phyloP scores from a whole-genome alignment of 148 eudicot species.

The Spergularia bocconei region DNA sequence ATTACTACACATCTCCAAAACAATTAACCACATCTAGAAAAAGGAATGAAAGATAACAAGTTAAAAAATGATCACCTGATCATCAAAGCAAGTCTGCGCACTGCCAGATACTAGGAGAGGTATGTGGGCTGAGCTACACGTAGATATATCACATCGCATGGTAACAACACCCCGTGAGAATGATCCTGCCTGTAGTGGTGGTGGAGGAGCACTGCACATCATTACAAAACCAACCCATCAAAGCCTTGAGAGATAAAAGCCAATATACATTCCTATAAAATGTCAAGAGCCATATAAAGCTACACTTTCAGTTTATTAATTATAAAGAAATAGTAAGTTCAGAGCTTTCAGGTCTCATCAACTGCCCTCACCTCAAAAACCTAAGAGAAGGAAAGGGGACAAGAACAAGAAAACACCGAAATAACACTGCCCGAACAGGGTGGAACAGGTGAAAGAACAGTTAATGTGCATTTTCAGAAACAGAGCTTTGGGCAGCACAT shows the following conservation, averaged over 20 bases:
- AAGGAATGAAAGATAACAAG: not conserved
- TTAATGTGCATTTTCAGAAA: not conserved
- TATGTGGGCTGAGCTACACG: constrained; percentile 80
- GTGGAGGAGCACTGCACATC: constrained; percentile 87
- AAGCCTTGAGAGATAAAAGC: not conserved
- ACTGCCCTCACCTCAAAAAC: no score
- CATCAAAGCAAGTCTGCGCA: constrained; percentile 97
- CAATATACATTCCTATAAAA: not conserved
- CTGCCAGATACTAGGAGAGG: constrained; percentile 94
- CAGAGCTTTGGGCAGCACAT: not conserved
- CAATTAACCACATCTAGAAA: not conserved
- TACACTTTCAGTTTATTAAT: no score
- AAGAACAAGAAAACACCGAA: not conserved
- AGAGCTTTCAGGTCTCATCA: no score
- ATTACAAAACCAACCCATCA: constrained; percentile 18
- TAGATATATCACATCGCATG: constrained; percentile 92
- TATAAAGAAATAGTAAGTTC: no score
- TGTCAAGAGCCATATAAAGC: no score
- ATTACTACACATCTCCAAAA: constrained; percentile 11
- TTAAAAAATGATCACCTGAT: constrained; percentile 58
- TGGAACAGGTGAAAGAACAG: no score
- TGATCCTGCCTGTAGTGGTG: constrained; percentile 95
- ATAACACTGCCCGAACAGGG: no score
- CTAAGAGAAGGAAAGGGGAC: no score
- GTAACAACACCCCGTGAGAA: constrained; percentile 98